Evolutionary conservation across 169 alveolate species (phyloP).

Genomic region (Babesia bigemina): DNA sequence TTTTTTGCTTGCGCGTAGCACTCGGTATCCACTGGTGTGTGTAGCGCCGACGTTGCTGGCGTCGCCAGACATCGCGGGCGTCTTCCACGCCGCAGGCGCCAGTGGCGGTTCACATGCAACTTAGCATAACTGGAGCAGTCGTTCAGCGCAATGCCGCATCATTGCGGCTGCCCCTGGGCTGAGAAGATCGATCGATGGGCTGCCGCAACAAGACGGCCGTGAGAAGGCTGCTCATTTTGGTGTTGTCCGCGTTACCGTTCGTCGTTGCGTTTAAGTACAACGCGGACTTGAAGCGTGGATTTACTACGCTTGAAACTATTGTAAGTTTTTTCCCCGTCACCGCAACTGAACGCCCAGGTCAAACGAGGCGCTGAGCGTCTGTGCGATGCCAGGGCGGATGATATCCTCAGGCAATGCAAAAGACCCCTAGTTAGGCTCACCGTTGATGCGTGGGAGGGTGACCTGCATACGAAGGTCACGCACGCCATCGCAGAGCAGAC

Average conservation of each 20-base stretch:
- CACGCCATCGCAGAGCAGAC: conserved; percentile 20
- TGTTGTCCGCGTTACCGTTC: not conserved
- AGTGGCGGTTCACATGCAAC: not conserved
- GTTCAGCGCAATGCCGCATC: not conserved
- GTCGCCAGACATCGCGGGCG: not conserved
- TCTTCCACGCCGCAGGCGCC: not conserved
- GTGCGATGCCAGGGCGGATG: conserved; percentile 40
- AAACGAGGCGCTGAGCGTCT: conserved; percentile 47
- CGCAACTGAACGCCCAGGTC: conserved; percentile 11
- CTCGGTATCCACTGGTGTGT: not conserved
- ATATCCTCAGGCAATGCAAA: conserved; percentile 13
- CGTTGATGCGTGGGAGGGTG: conserved; percentile 27
- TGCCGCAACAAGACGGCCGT: too few species aligned
- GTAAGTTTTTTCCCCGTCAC: conserved; percentile 4
- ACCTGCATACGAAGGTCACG: conserved; percentile 50
- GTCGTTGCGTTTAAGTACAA: conserved; percentile 1
- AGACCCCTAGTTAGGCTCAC: conserved; percentile 52
- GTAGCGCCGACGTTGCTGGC: not conserved
- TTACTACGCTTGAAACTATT: conserved; percentile 24
- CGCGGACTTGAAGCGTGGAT: conserved; percentile 28
- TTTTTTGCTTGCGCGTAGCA: too few species aligned
- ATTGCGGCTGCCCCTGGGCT: too few species aligned
- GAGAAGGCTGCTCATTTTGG: not conserved
- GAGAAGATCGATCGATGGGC: too few species aligned
- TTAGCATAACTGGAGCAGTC: not conserved